phyloP scores from a whole-genome alignment of 1,139 yeast species.

The Yamadazyma atlantica region DNA sequence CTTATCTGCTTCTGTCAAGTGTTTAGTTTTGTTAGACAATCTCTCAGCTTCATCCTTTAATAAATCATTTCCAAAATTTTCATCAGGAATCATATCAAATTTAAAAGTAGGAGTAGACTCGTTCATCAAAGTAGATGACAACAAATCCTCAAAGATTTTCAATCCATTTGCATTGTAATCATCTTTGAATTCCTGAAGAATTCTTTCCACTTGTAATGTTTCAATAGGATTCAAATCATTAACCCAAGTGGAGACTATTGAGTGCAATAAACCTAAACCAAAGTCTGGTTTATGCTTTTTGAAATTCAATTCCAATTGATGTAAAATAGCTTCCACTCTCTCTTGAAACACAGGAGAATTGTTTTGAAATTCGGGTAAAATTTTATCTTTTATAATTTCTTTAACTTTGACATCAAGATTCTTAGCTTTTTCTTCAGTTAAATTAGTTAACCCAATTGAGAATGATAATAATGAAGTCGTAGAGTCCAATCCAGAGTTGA shows the following conservation, averaged over 20 bases:
- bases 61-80: conserved; percentile 48
- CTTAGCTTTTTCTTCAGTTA: conserved; percentile 50
- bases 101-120: conserved; percentile 55
- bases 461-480: conserved; percentile 78
- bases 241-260: conserved; percentile 81
- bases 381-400: conserved; percentile 34
- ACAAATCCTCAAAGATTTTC: conserved; percentile 54
- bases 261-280: conserved; percentile 76
- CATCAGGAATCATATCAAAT: conserved; percentile 75
- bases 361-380: conserved; percentile 40
- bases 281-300: conserved; percentile 89
- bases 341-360: conserved; percentile 53
- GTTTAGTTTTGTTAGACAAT: conserved; percentile 42
- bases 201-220: conserved; percentile 61
- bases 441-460: conserved; percentile 84
- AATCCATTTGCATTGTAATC: conserved; percentile 59
- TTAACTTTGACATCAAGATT: conserved; percentile 46
- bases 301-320: conserved; percentile 80
- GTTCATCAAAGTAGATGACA: conserved; percentile 51
- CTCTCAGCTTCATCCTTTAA: conserved; percentile 56
- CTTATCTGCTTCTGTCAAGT: conserved; percentile 56
- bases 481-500: conserved; percentile 85
- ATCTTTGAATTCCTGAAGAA: conserved; percentile 56
- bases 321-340: conserved; percentile 80
- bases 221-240: conserved; percentile 73